Base-by-base conservation (phyloP, 2,329 filamentous ascomycete genomes). In the Tolypocladium ophioglossoides region DNA sequence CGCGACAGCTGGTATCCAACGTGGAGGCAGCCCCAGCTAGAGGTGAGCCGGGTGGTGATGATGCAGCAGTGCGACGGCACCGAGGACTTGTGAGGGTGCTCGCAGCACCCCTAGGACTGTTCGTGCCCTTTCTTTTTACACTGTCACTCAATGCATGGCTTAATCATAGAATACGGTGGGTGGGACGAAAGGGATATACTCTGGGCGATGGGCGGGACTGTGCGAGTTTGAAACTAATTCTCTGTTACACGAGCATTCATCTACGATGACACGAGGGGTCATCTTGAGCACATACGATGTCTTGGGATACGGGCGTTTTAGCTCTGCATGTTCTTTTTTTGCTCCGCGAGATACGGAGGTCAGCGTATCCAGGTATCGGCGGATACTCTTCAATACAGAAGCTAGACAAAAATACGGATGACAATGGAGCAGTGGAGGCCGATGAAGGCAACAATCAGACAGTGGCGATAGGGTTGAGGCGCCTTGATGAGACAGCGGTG, bases 11-110 rank as follows among this genome's bases (percentile, higher is more conserved):
- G 88, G 87, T 71, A 78, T 47, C 80, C 85, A 5, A 90, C 87
- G 0, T 91, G 88, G 88, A 79, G 78, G 55, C 73, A 78, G 60
- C 85, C 84, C 1, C 76, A 82, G 63, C 79, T 91, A 76, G 76
- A 86, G 65, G 72, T 92, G 30, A 84, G 79, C 66, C 83, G 79
- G 59, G 86, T 92, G 24, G 74, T 80, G 57, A 88, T 89, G 75
- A 78, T 78, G 82, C 81, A 86, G 68, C 83, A 88, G 66, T 86
- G 82, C 62, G 79, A 85, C 60, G 82, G 81, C 1, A 66, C 77
- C 52, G 81, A 85, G 65, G 72, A 78, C 54, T 62, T 79, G 54
- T 78, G 65, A 63, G 55, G 24, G 2, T 7, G 22, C 12, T 16
- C 40, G 18, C 44, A 32, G 24, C 24, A 39, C 38, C 18, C 38